Evolutionary conservation across 164 flowering plant species (phyloP).

Genomic region (Protea cynaroides): DNA sequence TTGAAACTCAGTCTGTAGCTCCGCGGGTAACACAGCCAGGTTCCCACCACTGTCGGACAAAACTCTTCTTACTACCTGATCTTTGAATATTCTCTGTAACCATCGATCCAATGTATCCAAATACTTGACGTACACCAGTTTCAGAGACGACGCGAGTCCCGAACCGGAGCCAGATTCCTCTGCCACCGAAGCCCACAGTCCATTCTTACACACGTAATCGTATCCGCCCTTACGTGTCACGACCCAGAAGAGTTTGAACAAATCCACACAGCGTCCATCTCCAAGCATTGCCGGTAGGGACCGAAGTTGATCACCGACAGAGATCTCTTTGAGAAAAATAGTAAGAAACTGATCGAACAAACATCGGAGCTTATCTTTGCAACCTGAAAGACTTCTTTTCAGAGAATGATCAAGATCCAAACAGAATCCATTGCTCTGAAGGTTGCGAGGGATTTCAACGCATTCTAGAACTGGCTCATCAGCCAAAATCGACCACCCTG

Average conservation of each 20-base stretch:
- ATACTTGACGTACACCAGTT: slow-evolving; percentile 56
- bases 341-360: slow-evolving; percentile 26
- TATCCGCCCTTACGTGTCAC: slow-evolving; percentile 58
- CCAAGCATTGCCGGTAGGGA: slow-evolving; percentile 55
- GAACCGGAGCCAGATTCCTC: slow-evolving; percentile 40
- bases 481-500: slow-evolving; percentile 39
- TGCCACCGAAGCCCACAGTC: slow-evolving; percentile 44
- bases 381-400: slow-evolving; percentile 1
- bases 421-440: slow-evolving; percentile 13
- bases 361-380: slow-evolving; percentile 14
- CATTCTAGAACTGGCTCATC: slow-evolving; percentile 29
- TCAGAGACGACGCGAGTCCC: slow-evolving; percentile 25
- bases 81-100: slow-evolving; percentile 22
- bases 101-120: slow-evolving; percentile 38
- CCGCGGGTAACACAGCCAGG: slow-evolving; percentile 23
- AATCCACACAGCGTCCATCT: slow-evolving; percentile 48
- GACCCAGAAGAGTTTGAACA: slow-evolving; percentile 43
- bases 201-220: slow-evolving; percentile 24
- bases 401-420: slow-evolving; percentile 11
- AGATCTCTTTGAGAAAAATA: slow-evolving; percentile 25
- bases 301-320: slow-evolving; percentile 14
- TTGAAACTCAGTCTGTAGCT: slow-evolving; percentile 26
- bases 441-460: slow-evolving; percentile 16
- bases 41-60: slow-evolving; percentile 2
- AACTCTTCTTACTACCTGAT: slow-evolving; percentile 6